A percentile compares a stretch with the other conserved stretches of the same genome.
Evolutionary conservation across 2,329 filamentous ascomycete genomes (phyloP).

Genomic region (Phyllosticta ampelicida): DNA sequence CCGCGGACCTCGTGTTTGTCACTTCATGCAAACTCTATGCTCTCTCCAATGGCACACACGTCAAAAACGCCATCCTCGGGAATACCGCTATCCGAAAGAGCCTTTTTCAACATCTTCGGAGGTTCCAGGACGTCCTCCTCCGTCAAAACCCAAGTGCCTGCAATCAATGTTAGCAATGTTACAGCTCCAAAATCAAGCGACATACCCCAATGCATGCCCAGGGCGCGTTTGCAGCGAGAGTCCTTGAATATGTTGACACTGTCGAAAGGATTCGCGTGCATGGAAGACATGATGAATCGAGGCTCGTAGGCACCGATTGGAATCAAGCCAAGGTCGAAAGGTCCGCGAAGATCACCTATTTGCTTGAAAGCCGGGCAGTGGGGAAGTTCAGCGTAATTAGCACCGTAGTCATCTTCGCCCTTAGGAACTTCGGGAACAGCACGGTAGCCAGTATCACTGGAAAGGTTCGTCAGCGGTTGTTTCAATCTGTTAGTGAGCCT

Average conservation of each 20-base stretch:
- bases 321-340: constrained; percentile 84
- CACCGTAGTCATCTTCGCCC: constrained; percentile 59
- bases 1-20: too few species aligned
- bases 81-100: constrained; percentile 56
- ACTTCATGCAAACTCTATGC: constrained; percentile 49
- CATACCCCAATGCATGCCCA: constrained; percentile 82
- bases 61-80: constrained; percentile 67
- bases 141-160: constrained; percentile 62
- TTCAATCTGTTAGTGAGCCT: neutral
- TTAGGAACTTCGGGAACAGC: constrained; percentile 55
- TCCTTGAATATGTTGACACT: constrained; percentile 83
- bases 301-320: constrained; percentile 86
- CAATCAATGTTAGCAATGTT: neutral
- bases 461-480: constrained; percentile 12
- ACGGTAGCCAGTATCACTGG: constrained; percentile 83
- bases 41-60: constrained; percentile 75
- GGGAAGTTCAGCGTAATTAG: constrained; percentile 53
- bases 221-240: constrained; percentile 62
- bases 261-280: constrained; percentile 82
- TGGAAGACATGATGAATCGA: constrained; percentile 59
- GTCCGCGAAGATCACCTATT: constrained; percentile 68
- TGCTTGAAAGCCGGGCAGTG: constrained; percentile 74
- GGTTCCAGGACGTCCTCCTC: constrained; percentile 79
- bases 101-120: constrained; percentile 59
- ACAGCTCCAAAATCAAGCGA: neutral